Base-by-base conservation (phyloP, 75 land plant genomes). In the Cryptomeria japonica region DNA sequence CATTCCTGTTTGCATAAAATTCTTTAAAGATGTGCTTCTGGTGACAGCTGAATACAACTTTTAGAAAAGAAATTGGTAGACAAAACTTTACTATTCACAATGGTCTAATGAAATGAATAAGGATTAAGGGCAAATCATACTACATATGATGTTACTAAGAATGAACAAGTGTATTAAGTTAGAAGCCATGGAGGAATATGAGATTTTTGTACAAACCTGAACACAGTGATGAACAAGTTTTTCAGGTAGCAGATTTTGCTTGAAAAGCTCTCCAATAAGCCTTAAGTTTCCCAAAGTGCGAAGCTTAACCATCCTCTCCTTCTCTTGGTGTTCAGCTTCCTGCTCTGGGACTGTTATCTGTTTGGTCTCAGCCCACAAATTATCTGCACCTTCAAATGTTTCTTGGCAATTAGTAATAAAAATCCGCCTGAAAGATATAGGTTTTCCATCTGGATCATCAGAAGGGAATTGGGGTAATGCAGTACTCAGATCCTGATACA, bases 161-260 rank as follows among this genome's bases (percentile, higher is more conserved):
- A 72, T 28, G 5, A n/a, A n/a, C 31, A 72, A 72, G 12, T 3
- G 8, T 2, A 72, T 72, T 34, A 31, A 31, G 34, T 72, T 72
- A 72, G 31, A 31, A 9, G 15, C 82, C 11, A 76, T 7, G 31
- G 2, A 1, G 76, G 76, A 9, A 11, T 31, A 72, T 25, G n/a
- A 72, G 31, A 28, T 72, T 28, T 36, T 10, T 28, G 76, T 28
- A 72, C 76, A n/a, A 72, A 72, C 76, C 96, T 91, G 96, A 83
- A 97, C 94, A 94, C 98, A 94, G 85, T 96, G 95, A 91, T 97
- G 99, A 46, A 97, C 99, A 80, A 97, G 92, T 88, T 90, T 95
- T 86, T 95, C 97, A 64, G 99, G 91, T 32, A 95, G 87, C 95
- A 96, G 93, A 86, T 93, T 93, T 89, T 94, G 96, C 89, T 97